These are phyloP conservation scores for Garcia nutans DNA, from an alignment of 345 rosid genomes.

Conservation along the genomic window DNA sequence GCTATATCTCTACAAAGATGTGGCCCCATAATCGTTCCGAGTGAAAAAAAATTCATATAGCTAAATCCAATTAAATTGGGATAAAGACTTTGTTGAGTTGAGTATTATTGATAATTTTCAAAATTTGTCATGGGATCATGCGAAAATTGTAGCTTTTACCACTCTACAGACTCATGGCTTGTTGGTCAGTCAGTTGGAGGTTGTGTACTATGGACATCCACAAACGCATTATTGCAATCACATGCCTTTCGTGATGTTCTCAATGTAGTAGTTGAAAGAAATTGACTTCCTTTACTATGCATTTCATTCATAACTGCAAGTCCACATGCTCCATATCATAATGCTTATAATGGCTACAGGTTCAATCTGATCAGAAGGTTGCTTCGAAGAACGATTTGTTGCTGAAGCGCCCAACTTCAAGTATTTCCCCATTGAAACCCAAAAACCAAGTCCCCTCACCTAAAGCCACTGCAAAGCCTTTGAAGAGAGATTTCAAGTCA, in stretches of 20 bases:
- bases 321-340: conserved; percentile 13
- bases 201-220: no score
- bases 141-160: no score
- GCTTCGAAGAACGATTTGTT: conserved; percentile 22
- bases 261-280: background rate
- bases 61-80: no score
- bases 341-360: conserved; percentile 21
- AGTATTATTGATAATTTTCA: no score
- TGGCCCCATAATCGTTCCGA: no score
- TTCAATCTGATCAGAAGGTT: conserved; percentile 28
- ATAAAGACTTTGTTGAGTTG: no score
- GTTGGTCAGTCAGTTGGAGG: no score
- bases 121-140: no score
- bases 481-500: conserved; percentile 23
- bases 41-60: no score
- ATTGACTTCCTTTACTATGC: background rate
- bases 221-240: background rate
- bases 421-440: conserved; percentile 27
- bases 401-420: conserved; percentile 22
- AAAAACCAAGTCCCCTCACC: conserved; percentile 24
- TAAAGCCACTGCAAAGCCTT: conserved; percentile 17
- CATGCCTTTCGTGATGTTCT: background rate
- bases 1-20: no score
- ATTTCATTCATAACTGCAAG: background rate
- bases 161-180: no score